phyloP scores from a whole-genome alignment of 139 green algal genomes.

The Auxenochlorella pyrenoidosa region DNA sequence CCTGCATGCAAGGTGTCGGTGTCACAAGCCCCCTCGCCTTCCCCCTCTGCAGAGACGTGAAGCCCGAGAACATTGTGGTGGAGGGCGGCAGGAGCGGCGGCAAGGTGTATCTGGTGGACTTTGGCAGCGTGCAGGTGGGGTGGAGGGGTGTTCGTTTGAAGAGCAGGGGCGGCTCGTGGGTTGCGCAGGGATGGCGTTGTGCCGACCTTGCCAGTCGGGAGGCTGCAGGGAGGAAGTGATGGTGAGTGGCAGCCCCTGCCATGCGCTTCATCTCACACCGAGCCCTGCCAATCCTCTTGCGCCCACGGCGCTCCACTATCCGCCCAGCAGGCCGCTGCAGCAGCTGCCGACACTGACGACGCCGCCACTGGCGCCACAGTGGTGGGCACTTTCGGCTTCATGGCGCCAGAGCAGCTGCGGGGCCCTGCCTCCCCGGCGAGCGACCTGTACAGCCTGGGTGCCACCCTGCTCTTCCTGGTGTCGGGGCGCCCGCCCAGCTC shows the following conservation, averaged over 20 bases:
- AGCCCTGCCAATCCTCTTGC: too few species aligned
- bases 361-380: constrained; percentile 74
- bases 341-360: neutral
- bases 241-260: too few species aligned
- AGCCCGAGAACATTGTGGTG: constrained; percentile 94
- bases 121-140: constrained; percentile 88
- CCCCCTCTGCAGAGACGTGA: constrained; percentile 85
- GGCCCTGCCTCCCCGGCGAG: constrained; percentile 73
- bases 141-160: too few species aligned
- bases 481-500: constrained; percentile 72
- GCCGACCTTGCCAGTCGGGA: too few species aligned
- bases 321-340: neutral
- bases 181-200: too few species aligned
- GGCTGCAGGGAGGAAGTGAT: too few species aligned
- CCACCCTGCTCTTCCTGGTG: constrained; percentile 90
- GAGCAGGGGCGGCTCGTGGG: too few species aligned
- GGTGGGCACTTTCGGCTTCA: constrained; percentile 94
- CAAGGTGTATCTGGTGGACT: constrained; percentile 90
- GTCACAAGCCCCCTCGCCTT: too few species aligned
- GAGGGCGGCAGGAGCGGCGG: constrained; percentile 70
- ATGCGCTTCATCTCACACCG: too few species aligned
- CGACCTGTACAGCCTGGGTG: constrained; percentile 92
- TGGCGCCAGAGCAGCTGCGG: constrained; percentile 86
- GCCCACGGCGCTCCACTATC: too few species aligned
- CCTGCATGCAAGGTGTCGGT: too few species aligned